Base-by-base conservation (phyloP, 2,329 filamentous ascomycete species). In the Cladophialophora chaetospira region DNA sequence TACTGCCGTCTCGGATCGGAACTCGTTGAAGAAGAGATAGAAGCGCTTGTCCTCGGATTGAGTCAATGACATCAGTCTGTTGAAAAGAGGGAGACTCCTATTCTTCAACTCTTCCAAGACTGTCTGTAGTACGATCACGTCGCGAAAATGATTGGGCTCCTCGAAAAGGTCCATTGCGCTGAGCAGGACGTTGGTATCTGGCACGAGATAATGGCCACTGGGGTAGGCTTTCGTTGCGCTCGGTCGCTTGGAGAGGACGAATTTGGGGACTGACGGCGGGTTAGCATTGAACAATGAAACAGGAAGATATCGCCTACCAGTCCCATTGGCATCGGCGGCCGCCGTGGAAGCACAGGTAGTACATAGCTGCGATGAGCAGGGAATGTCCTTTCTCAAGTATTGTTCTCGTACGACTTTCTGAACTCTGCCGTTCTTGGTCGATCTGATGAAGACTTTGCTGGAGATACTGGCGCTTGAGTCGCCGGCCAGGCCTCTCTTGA, bases 21-120 rank as follows among this genome's bases (percentile, higher is more conserved):
- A 99, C 68, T 99, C 94, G 72, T 99, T 99, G 83, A 97, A 97
- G 72, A 99, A 99, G 50, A 99, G 90, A 69, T 97, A 97, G 71
- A 96, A 97, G 53, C 93, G 86, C 79, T 99, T 99, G 64, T 96
- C 91, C 67, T 96, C 91, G 69, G 93, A 96, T 74, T 93, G 96
- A 35, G 92, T 96, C 62, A 99, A 79, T 19, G 88, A 86, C 64
- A 97, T 85, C 47, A 99, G 79, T 35, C 94, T 89, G 72, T 97
- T 97, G 77, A 97, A 99, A 33, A 99, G 83, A 38, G 94, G 94
- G 60, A 97, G 75, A 10, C 93, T 97, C 66, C 92, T 85, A 72
- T 97, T 96, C 70, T 91, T 89, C 58, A 99, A 82, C 76, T 99
- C 94, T 73, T 99, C 94, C 11, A 99, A 84, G 4, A 99, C 94